Conservation (phyloP, 768 basidiomycete species). For the Boletus subcaerulescens region DNA sequence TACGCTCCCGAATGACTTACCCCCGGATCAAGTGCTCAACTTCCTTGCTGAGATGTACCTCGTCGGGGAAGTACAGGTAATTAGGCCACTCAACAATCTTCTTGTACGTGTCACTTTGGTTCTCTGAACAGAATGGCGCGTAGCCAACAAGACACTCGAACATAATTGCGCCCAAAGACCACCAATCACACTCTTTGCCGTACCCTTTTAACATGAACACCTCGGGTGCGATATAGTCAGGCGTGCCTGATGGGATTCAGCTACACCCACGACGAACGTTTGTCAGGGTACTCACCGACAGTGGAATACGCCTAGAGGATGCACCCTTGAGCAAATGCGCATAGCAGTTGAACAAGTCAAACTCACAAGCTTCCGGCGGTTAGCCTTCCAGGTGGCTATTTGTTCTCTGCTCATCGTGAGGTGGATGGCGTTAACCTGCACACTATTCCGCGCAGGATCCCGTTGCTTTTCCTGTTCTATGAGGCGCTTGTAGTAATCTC, state of each 20-base stretch:
- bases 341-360: background rate
- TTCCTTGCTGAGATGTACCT: slow-evolving; percentile 90
- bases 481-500: slow-evolving; percentile 88
- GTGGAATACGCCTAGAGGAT: slow-evolving; percentile 84
- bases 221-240: slow-evolving; percentile 86
- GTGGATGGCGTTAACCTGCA: slow-evolving; percentile 97
- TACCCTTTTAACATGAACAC: slow-evolving; percentile 98
- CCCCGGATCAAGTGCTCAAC: slow-evolving; percentile 86
- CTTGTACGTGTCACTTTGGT: slow-evolving; percentile 95
- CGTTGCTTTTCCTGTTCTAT: slow-evolving; percentile 73
- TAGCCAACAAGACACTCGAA: slow-evolving; percentile 98
- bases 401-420: slow-evolving; percentile 95
- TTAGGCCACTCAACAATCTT: slow-evolving; percentile 97
- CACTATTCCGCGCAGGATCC: slow-evolving; percentile 81
- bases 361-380: slow-evolving; percentile 86
- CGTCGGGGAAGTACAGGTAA: slow-evolving; percentile 91
- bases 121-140: slow-evolving; percentile 96
- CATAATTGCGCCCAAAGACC: slow-evolving; percentile 98
- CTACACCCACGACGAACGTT: background rate
- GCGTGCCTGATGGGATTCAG: slow-evolving; percentile 25
- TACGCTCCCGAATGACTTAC: slow-evolving; percentile 40
- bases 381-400: slow-evolving; percentile 99
- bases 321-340: slow-evolving; percentile 4
- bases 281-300: slow-evolving; percentile 40
- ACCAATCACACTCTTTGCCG: slow-evolving; percentile 99